Conservation (phyloP, 805 yeast species). For the Yamadazyma paraphyllophila region DNA sequence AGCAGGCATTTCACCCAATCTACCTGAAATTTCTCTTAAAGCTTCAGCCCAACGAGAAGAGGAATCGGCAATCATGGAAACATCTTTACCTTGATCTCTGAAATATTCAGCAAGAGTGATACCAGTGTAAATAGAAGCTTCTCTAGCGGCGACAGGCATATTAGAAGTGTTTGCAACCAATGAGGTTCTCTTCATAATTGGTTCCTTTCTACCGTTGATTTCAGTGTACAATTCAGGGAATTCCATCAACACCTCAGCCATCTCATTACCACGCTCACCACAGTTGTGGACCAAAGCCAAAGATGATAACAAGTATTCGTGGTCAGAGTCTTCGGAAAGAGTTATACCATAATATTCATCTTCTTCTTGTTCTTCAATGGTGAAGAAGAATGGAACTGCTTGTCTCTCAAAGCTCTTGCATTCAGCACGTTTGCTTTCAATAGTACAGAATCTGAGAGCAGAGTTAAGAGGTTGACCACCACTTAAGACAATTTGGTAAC, state of each 20-base stretch:
- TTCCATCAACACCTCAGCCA: conserved; percentile 99
- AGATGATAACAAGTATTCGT: conserved; percentile 41
- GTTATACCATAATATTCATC: conserved; percentile 46
- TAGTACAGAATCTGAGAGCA: conserved; percentile 25
- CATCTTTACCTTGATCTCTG: conserved; percentile 99
- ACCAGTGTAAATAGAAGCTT: conserved; percentile 99
- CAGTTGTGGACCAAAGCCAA: conserved; percentile 36
- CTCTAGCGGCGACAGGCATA: conserved; percentile 99
- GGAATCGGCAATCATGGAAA: conserved; percentile 99
- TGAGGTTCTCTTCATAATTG: conserved; percentile 99
- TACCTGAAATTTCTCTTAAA: conserved; percentile 98
- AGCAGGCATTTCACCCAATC: conserved; percentile 99
- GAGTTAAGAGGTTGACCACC: conserved; percentile 22
- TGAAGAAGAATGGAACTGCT: conserved; percentile 28
- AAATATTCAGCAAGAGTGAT: conserved; percentile 97
- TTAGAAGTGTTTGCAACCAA: conserved; percentile 98
- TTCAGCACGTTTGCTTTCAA: conserved; percentile 14
- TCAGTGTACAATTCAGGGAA: conserved; percentile 97
- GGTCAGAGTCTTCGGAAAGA: conserved; percentile 37
- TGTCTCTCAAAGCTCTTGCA: conserved; percentile 13
- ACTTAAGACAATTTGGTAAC: conserved; percentile 17
- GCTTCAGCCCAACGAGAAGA: conserved; percentile 99
- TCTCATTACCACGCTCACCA: conserved; percentile 98
- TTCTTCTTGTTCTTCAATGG: conserved; percentile 20
- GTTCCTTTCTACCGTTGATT: conserved; percentile 89